Base-by-base conservation (phyloP, 257 asterid genomes). In the Petrea volubilis region DNA sequence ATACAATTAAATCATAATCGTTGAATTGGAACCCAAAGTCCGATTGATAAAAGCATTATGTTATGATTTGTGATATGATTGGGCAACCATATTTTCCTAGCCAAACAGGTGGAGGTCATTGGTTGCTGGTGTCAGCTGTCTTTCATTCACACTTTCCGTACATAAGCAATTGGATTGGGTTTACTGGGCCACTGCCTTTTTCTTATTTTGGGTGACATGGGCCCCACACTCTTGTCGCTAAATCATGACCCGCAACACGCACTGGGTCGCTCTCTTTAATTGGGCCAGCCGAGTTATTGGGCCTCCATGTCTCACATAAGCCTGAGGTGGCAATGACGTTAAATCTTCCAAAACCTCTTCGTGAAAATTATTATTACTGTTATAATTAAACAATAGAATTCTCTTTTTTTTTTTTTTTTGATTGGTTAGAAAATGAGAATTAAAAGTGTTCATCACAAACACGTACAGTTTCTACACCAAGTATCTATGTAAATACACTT, bases 291-390 rank as follows among this genome's bases (percentile, higher is more conserved):
- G 2, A 1, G 11, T 3, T 13, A 12, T 52, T 72, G 66, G 72
- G 66, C 71, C 58, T 51, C 40, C 4, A 0, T 28, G 5, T 72
- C 41, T 4, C 17, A 17, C 14, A 41, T 64, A 55, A 73, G 67
- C 66, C 24, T 73, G 78, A 73, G 13, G 73, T 73, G 33, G 50
- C 41, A n/a, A 41, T 73, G 73, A 73, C 72, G 72, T 73, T 18
- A 44, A 43, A 23, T 40, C 2, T 3, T 27, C 9, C 9, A 56
- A 3, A 6, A 0, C 21, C 6, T 2, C 24, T 52, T 7, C 17
- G 38, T 44, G 2, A 44, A 44, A 13, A 44, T 41, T 34, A 34
- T 34, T 34, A n/a, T n/a, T n/a, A n/a, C n/a, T n/a, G n/a, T n/a
- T n/a, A n/a, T n/a, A n/a, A n/a, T n/a, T n/a, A n/a, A n/a, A n/a